Evolutionary conservation across 495 filamentous ascomycete species (phyloP).

Genomic region (Penicillium simplicissimum): DNA sequence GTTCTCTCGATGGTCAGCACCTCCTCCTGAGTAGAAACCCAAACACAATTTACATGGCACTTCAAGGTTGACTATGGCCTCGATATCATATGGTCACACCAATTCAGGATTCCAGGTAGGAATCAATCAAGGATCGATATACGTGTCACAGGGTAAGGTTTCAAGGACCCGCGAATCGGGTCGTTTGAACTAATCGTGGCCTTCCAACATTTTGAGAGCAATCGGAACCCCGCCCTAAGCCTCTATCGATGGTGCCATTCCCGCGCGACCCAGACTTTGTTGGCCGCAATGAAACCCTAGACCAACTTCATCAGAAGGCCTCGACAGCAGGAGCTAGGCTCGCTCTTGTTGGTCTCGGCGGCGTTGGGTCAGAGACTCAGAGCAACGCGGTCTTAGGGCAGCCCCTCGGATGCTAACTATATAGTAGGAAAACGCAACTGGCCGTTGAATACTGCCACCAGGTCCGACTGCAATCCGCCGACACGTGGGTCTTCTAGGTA

Average conservation of each 20-base stretch:
- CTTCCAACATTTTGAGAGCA: neutral
- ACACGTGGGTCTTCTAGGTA: constrained; percentile 54
- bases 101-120: neutral
- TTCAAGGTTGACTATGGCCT: neutral
- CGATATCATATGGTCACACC: neutral
- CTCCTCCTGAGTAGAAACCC: no score
- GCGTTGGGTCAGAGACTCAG: constrained; percentile 38
- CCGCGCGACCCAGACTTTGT: constrained; percentile 37
- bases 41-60: neutral
- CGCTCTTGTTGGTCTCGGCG: constrained; percentile 34
- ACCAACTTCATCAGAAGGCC: constrained; percentile 27
- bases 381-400: neutral
- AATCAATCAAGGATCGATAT: neutral
- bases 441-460: constrained; percentile 44
- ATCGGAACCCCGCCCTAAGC: constrained; percentile 18
- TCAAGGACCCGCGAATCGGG: neutral
- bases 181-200: neutral
- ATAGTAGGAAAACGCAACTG: constrained; percentile 37
- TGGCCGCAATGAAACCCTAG: constrained; percentile 24
- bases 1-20: no score
- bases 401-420: neutral
- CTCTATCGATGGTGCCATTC: constrained; percentile 33
- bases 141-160: neutral
- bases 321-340: constrained; percentile 24
- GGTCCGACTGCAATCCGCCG: constrained; percentile 31